phyloP scores from a whole-genome alignment of 495 filamentous ascomycete species.

The Extremus antarcticus region DNA sequence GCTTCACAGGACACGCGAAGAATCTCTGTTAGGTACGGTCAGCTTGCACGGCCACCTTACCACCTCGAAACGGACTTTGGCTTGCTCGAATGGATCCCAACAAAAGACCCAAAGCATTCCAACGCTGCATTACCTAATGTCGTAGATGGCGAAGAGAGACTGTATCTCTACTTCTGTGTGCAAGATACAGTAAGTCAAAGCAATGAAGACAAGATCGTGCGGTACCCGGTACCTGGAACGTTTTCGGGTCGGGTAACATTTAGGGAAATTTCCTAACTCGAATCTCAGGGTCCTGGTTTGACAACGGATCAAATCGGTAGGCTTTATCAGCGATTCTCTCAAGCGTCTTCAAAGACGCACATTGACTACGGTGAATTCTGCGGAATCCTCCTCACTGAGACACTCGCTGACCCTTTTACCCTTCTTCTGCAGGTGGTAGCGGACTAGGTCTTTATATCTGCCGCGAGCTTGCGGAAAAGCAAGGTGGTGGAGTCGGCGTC shows the following conservation, averaged over 20 bases:
- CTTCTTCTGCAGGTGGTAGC: no score
- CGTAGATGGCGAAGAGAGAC: background rate
- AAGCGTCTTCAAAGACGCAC: conserved; percentile 17
- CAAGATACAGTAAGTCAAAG: no score
- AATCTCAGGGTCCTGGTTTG: conserved; percentile 5
- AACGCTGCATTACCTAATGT: background rate
- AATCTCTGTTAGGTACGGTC: conserved; percentile 11
- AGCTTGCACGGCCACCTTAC: background rate
- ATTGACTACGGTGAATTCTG: conserved; percentile 19
- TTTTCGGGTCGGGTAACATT: no score
- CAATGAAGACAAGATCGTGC: no score
- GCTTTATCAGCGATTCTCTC: conserved; percentile 38
- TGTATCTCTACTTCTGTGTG: conserved; percentile 11
- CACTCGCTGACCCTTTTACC: no score
- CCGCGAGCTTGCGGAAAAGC: conserved; percentile 16
- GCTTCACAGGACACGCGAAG: background rate
- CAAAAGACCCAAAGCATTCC: background rate
- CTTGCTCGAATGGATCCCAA: background rate
- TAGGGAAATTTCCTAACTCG: no score
- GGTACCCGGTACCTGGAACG: no score
- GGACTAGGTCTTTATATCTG: conserved; percentile 21
- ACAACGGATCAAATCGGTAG: conserved; percentile 34
- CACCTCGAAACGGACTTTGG: background rate
- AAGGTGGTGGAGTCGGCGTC: conserved; percentile 22
- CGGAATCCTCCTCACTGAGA: no score